Evolutionary conservation across 1,284 basidiomycete species (phyloP).

Genomic region (Naganishia sp.): DNA sequence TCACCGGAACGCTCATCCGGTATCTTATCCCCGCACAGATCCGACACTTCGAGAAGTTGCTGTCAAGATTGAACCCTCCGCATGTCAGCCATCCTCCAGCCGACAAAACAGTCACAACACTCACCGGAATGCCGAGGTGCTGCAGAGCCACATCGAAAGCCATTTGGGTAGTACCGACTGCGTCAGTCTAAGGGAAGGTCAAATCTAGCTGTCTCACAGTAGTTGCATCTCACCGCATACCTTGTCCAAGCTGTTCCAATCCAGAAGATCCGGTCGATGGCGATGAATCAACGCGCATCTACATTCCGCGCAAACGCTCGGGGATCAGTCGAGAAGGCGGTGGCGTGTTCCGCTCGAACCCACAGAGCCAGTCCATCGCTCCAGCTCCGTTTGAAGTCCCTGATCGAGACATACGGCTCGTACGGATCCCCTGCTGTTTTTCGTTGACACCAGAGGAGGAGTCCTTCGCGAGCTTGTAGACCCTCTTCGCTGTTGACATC

Average conservation of each 20-base stretch:
- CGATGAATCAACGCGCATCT: slow-evolving; percentile 96
- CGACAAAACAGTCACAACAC: slow-evolving; percentile 42
- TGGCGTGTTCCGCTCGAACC: slow-evolving; percentile 46
- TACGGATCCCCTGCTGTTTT: slow-evolving; percentile 78
- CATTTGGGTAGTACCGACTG: slow-evolving; percentile 75
- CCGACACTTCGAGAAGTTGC: slow-evolving; percentile 94
- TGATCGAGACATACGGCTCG: slow-evolving; percentile 78
- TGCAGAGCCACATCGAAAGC: slow-evolving; percentile 85
- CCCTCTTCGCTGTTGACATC: slow-evolving; percentile 78
- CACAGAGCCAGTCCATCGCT: slow-evolving; percentile 92
- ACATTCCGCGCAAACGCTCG: slow-evolving; percentile 19
- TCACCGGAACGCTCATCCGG: slow-evolving; percentile 95
- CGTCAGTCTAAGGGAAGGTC: slow-evolving; percentile 61
- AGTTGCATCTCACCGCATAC: slow-evolving; percentile 48
- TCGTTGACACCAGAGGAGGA: slow-evolving; percentile 95
- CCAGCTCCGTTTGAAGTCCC: slow-evolving; percentile 91
- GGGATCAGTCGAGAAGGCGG: slow-evolving; percentile 28
- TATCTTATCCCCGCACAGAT: slow-evolving; percentile 81
- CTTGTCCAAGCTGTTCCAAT: slow-evolving; percentile 82
- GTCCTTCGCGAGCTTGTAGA: slow-evolving; percentile 91
- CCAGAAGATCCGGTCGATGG: slow-evolving; percentile 87
- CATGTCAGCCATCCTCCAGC: slow-evolving; percentile 32
- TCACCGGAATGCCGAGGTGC: slow-evolving; percentile 81
- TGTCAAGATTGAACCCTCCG: slow-evolving; percentile 49
- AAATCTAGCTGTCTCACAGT: neutral